Conservation (phyloP, 352 stramenopile genomes). For the Globisporangium carolinianum region DNA sequence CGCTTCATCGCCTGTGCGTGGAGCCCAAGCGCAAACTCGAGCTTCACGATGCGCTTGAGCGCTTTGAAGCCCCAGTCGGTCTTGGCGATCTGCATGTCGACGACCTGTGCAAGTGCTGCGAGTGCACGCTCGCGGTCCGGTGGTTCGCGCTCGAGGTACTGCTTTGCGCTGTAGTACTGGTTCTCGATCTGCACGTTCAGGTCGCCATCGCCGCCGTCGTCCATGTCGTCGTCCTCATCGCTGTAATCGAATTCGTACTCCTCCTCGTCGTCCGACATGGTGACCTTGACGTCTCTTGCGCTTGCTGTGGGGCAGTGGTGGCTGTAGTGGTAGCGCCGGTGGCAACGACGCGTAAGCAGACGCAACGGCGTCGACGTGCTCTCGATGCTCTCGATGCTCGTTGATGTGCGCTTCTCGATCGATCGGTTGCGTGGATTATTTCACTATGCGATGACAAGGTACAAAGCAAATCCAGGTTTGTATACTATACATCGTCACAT, state of each 20-base stretch:
- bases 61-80: conserved; percentile 92
- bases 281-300: neutral
- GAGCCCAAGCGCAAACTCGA: conserved; percentile 76
- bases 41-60: conserved; percentile 93
- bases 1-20: conserved; percentile 65
- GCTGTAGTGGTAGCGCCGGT: too few species aligned
- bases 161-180: conserved; percentile 91
- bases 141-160: conserved; percentile 53
- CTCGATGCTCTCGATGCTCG: too few species aligned
- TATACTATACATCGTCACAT: too few species aligned
- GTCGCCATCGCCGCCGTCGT: conserved; percentile 66
- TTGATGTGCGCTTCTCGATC: too few species aligned
- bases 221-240: conserved; percentile 89
- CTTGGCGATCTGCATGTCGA: conserved; percentile 44
- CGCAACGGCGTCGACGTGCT: too few species aligned
- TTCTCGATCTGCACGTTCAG: conserved; percentile 90
- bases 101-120: conserved; percentile 42
- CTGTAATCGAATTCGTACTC: conserved; percentile 92
- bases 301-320: neutral
- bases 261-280: conserved; percentile 68
- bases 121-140: conserved; percentile 32
- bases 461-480: too few species aligned
- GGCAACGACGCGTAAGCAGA: too few species aligned
- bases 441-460: too few species aligned
- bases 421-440: too few species aligned